Evolutionary conservation across 2,329 filamentous ascomycete species (phyloP).

Genomic region (Nannizziopsis barbatae): DNA sequence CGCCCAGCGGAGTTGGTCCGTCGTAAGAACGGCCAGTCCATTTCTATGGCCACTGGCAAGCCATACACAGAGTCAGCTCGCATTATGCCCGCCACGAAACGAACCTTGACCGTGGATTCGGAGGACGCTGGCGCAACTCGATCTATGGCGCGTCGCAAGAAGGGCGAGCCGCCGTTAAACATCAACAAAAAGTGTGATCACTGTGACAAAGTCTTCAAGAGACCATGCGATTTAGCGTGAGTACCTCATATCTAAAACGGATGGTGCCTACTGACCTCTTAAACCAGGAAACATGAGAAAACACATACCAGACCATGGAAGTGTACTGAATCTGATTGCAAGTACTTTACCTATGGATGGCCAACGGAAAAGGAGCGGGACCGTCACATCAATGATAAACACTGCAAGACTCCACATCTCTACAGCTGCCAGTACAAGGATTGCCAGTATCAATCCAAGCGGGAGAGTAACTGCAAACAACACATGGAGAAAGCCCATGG

Average conservation of each 20-base stretch:
- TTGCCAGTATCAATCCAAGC: constrained; percentile 89
- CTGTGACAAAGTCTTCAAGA: constrained; percentile 88
- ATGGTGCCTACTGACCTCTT: constrained; percentile 11
- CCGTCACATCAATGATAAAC: constrained; percentile 92
- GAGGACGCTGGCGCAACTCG: constrained; percentile 71
- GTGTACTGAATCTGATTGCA: constrained; percentile 70
- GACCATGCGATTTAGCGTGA: constrained; percentile 81
- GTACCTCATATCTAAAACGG: constrained; percentile 14
- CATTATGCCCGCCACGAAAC: constrained; percentile 39
- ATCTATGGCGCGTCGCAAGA: constrained; percentile 92
- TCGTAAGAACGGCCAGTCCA: constrained; percentile 58
- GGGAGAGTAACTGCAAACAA: constrained; percentile 93
- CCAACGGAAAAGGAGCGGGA: constrained; percentile 97
- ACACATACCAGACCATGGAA: constrained; percentile 96
- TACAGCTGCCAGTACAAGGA: constrained; percentile 72
- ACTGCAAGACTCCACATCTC: constrained; percentile 66
- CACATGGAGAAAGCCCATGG: constrained; percentile 97
- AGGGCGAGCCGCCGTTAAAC: constrained; percentile 77
- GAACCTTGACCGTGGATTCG: constrained; percentile 44
- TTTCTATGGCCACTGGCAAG: constrained; percentile 63
- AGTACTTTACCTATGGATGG: constrained; percentile 82
- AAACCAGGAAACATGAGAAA: constrained; percentile 75
- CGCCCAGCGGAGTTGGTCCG: constrained; percentile 75
- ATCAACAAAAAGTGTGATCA: constrained; percentile 69
- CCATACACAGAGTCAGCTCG: constrained; percentile 41